phyloP scores from a whole-genome alignment of 2,329 filamentous ascomycete species.

The Rhexocercosporidium sp. region DNA sequence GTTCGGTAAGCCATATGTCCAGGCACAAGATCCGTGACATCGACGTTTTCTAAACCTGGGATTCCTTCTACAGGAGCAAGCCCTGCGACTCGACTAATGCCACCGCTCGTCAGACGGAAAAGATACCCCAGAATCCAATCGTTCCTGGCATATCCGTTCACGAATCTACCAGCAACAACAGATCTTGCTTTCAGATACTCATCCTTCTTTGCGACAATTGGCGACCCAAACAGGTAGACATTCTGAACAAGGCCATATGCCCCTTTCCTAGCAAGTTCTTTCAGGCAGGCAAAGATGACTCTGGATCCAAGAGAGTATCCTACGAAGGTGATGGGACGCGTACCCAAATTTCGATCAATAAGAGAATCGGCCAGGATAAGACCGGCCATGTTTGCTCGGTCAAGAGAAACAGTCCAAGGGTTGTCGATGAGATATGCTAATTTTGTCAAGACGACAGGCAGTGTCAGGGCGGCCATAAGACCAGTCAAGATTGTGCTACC shows the following conservation, averaged over 20 bases:
- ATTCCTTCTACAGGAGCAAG: conserved; percentile 76
- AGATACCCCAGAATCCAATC: conserved; percentile 98
- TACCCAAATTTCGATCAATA: conserved; percentile 88
- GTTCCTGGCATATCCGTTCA: conserved; percentile 92
- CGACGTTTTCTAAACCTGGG: conserved; percentile 85
- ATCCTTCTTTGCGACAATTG: conserved; percentile 88
- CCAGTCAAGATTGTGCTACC: conserved; percentile 86
- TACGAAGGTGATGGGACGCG: conserved; percentile 88
- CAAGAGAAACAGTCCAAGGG: conserved; percentile 95
- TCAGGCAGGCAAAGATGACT: conserved; percentile 90
- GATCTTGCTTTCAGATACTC: conserved; percentile 82
- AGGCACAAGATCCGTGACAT: conserved; percentile 83
- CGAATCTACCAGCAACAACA: conserved; percentile 89
- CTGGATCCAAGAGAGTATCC: conserved; percentile 93
- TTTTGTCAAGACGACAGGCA: conserved; percentile 93
- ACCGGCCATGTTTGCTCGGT: conserved; percentile 85
- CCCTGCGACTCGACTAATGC: conserved; percentile 87
- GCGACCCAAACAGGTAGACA: conserved; percentile 92
- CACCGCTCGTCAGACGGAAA: conserved; percentile 91
- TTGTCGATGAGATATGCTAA: conserved; percentile 97
- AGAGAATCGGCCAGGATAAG: conserved; percentile 94
- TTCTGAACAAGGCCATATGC: conserved; percentile 91
- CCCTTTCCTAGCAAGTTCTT: conserved; percentile 82
- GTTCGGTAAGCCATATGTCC: conserved; percentile 97
- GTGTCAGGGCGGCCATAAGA: conserved; percentile 89